Evolutionary conservation across 2,329 filamentous ascomycete genomes (phyloP), one percentile per base, ranked within the genome.

Genomic region (Zasmidium cellare): DNA sequence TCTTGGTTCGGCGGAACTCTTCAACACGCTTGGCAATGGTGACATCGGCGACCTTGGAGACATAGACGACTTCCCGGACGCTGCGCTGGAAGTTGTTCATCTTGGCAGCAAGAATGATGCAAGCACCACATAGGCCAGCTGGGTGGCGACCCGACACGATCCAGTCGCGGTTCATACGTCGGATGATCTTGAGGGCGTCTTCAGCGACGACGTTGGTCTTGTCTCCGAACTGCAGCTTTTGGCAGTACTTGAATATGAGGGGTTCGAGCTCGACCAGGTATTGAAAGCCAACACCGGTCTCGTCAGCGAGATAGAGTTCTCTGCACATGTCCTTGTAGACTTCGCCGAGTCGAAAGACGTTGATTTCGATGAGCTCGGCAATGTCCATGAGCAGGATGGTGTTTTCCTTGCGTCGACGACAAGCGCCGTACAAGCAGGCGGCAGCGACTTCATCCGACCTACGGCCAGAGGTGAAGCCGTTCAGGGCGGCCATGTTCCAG

Each of bases 71-170:
- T 75, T 99, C 94, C 25, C 92, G 86, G 12, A 96, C 87, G 0
- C 92, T 96, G 18, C 94, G 87, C 46, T 93, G 89, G 72, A 96
- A 99, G 75, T 97, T 97, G 82, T 97, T 96, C 89, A 97, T 97
- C 53, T 94, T 89, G 9, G 94, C 93, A 6, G 94, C 94, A 73
- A 99, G 88, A 60, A 99, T 90, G 49, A 99, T 83, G 65, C 92
- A 96, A 12, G 94, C 94, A 61, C 94, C 94, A 73, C 92, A 97
- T 55, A 97, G 88, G 65, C 94, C 94, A 6, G 93, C 93, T 16
- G 94, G 94, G 44, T 94, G 88, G 69, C 94, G 89, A 67, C 94
- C 94, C 72, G 92, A 91, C 48, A 92, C 88, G 85, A 99, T 97
- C 92, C 94, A 97, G 76, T 99, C 94, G 54, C 91, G 83, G 64